Base-by-base conservation (phyloP, 352 stramenopile species). In the Globisporangium lucens region DNA sequence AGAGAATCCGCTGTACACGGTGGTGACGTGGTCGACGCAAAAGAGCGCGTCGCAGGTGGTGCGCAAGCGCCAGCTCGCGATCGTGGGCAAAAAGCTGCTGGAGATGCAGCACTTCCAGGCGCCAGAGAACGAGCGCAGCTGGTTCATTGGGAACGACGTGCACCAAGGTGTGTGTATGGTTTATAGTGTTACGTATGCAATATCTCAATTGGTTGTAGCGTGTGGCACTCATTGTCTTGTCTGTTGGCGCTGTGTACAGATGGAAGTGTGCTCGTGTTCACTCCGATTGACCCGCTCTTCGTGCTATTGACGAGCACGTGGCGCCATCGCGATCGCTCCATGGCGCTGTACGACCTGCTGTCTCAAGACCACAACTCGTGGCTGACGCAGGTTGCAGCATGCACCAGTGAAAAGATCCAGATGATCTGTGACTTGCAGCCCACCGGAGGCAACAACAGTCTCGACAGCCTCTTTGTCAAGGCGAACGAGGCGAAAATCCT, bases 101-200 rank as follows among this genome's bases (percentile, higher is more conserved):
- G 85, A 93, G 69, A 58, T 93, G 69, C 83, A 93, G 71, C 81
- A 79, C 51, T 52, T 88, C 8, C 70, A 86, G 68, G 60, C 73
- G 22, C 72, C 71, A 30, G 71, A 70, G 38, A 79, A 88, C 63
- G 68, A 76, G 58, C 74, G 83, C 27, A 92, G 83, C 70, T 94
- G 85, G 85, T 94, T 94, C 67, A 71, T 91, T 12, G 82, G 79
- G n/a, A 91, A 90, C 65, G 57, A 73, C 61, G 87, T 93, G 52
- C 59, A 86, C 38, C 80, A 91, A 74, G 79, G 79, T 87, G 38
- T 7, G 38, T 7, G 38, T 24, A 24, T 30, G 12, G 22, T 4
- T 24, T 63, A 24, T 53, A 22, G 22, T n/a, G 30, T 2, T 41
- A 29, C 53, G 7, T 64, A 33, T 64, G 24, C 8, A 43, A 43